Percentiles rank a stretch among this genome's conserved stretches.
phyloP scores from a whole-genome alignment of 208 protist genomes.

The Acanthamoeba culbertsoni region DNA sequence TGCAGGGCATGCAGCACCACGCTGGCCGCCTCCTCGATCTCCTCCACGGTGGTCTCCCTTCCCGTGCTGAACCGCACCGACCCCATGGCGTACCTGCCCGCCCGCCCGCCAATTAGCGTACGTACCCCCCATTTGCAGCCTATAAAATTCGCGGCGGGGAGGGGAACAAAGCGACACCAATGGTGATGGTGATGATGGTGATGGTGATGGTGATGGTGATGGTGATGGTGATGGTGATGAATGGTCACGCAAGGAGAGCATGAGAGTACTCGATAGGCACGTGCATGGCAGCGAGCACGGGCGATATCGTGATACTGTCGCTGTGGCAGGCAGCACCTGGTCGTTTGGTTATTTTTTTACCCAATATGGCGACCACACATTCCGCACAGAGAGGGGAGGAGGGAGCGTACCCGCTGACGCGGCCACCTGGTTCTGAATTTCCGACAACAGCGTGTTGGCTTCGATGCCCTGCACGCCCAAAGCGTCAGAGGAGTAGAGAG shows the following conservation, averaged over 20 bases:
- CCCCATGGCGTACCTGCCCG: conserved; percentile 33
- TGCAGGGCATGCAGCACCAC: not conserved
- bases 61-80: conserved; percentile 67
- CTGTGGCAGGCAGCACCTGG: conserved; percentile 65
- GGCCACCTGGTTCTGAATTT: conserved; percentile 13
- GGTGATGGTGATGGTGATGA: too few relatives aligned
- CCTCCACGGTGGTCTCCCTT: not conserved
- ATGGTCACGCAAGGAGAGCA: too few relatives aligned
- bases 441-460: not conserved
- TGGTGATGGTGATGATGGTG: too few relatives aligned
- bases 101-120: not conserved
- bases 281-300: conserved; percentile 62
- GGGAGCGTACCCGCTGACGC: conserved; percentile 16
- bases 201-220: too few relatives aligned
- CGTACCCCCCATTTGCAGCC: not conserved
- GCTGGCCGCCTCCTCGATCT: conserved; percentile 45
- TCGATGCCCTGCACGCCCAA: not conserved
- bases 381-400: not conserved
- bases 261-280: not conserved
- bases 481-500: not conserved
- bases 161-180: too few relatives aligned
- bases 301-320: conserved; percentile 58
- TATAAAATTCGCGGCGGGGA: not conserved
- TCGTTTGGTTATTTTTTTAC: not conserved
- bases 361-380: not conserved